phyloP scores from a whole-genome alignment of 345 rosid genomes.

The Gossypium rotundifolium region DNA sequence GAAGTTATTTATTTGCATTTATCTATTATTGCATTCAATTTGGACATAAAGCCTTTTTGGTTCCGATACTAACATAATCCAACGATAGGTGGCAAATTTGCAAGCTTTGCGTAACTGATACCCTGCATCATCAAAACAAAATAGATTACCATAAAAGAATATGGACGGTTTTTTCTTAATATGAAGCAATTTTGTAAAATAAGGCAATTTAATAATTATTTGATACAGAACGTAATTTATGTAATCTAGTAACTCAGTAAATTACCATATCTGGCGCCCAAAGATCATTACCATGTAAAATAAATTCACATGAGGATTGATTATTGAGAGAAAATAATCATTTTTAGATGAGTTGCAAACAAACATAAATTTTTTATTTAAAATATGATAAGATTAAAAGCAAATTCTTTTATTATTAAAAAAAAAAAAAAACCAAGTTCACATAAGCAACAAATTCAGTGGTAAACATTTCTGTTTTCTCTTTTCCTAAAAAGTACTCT shows the following conservation, averaged over 20 bases:
- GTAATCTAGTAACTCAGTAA: too few relatives aligned
- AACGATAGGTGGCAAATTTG: slow-evolving; percentile 71
- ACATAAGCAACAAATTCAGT: background rate
- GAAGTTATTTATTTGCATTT: background rate
- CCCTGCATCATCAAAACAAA: slow-evolving; percentile 52
- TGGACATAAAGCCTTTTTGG: background rate
- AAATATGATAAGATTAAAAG: background rate
- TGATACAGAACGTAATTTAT: background rate
- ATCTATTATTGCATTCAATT: background rate
- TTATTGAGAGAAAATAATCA: background rate
- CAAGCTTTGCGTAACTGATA: slow-evolving; percentile 98
- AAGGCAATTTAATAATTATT: background rate
- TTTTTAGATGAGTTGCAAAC: background rate
- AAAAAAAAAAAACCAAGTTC: slow-evolving; percentile 2
- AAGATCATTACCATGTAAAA: background rate
- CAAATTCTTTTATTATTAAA: background rate
- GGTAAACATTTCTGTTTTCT: background rate
- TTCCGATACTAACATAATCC: slow-evolving; percentile 71
- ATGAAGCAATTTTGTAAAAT: background rate
- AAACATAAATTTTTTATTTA: background rate
- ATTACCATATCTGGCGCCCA: background rate
- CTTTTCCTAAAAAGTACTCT: background rate
- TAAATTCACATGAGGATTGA: slow-evolving; percentile 5
- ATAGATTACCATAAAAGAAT: slow-evolving; percentile 3
- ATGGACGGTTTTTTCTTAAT: background rate